Evolutionary conservation across 352 stramenopile species (phyloP).

Genomic region (Hyaloperonospora arabidopsidis): DNA sequence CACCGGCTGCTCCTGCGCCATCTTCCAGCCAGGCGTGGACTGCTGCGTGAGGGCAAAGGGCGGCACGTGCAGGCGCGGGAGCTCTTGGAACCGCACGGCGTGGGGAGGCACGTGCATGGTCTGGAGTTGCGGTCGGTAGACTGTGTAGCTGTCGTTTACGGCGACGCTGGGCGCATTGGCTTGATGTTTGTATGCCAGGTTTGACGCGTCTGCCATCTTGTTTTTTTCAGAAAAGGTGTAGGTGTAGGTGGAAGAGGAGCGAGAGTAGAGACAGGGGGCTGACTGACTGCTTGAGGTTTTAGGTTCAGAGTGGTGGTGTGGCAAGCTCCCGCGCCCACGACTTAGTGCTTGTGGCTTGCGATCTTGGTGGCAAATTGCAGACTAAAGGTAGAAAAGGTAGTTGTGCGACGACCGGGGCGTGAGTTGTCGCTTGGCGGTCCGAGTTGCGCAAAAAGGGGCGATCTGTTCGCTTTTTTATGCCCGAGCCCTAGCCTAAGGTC

Average conservation of each 20-base stretch:
- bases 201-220: slow-evolving; percentile 29
- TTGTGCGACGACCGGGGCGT: slow-evolving; percentile 11
- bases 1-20: slow-evolving; percentile 25
- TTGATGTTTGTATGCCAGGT: slow-evolving; percentile 30
- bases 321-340: too few relatives aligned
- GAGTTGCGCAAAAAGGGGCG: slow-evolving; percentile 12
- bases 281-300: too few relatives aligned
- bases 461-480: slow-evolving; percentile 12
- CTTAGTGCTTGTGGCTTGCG: slow-evolving; percentile 13
- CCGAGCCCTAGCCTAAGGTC: slow-evolving; percentile 18
- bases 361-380: slow-evolving; percentile 42
- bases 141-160: slow-evolving; percentile 24
- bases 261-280: too few relatives aligned
- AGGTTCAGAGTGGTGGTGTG: too few relatives aligned
- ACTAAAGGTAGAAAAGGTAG: slow-evolving; percentile 32
- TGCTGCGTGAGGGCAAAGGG: slow-evolving; percentile 49
- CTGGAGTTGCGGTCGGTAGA: slow-evolving; percentile 15
- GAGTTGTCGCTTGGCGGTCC: slow-evolving; percentile 9
- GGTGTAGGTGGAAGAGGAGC: too few relatives aligned
- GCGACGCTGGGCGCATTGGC: slow-evolving; percentile 24
- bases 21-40: slow-evolving; percentile 47
- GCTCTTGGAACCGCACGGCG: slow-evolving; percentile 45
- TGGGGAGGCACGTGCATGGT: slow-evolving; percentile 10
- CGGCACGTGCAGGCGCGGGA: slow-evolving; percentile 57
- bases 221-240: background rate